Percentiles rank a stretch among this genome's conserved stretches.
These are phyloP conservation scores for Eimeria mitis DNA, from an alignment of 169 alveolate genomes.

Conservation along the genomic window DNA sequence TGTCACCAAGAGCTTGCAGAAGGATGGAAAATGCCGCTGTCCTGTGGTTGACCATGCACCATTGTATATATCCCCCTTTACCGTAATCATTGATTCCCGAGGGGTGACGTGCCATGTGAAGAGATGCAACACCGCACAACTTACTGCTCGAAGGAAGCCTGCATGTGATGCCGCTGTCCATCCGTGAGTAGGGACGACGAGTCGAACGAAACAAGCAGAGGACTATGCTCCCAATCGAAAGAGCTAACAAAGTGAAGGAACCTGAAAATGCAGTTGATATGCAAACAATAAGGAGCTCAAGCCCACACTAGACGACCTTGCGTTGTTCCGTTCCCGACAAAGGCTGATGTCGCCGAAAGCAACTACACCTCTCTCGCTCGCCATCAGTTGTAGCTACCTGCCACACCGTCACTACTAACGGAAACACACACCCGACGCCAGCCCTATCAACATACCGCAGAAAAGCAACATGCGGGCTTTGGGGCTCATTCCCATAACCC, in stretches of 20 bases:
- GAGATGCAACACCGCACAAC: not conserved
- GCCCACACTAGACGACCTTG: not conserved
- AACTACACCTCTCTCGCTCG: not conserved
- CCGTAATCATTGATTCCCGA: not conserved
- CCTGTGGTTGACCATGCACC: not conserved
- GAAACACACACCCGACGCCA: not conserved
- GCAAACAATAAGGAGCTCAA: not conserved
- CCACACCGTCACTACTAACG: not conserved
- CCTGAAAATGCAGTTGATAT: conserved; percentile 5
- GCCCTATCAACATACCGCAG: conserved; percentile 44
- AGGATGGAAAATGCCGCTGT: not conserved
- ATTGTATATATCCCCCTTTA: not conserved
- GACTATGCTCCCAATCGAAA: conserved; percentile 62
- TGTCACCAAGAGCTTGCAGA: not conserved
- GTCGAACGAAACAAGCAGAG: conserved; percentile 74
- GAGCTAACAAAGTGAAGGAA: conserved; percentile 71
- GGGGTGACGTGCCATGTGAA: not conserved
- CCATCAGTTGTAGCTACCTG: not conserved
- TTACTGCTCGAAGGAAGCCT: conserved; percentile 72
- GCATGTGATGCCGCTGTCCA: conserved; percentile 58
- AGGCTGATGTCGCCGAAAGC: not conserved
- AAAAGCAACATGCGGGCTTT: conserved; percentile 78
- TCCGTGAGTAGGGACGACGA: conserved; percentile 41
- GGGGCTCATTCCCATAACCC: conserved; percentile 76
- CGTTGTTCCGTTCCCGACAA: not conserved